Base-by-base conservation (phyloP, 345 rosid species). In the Pelargonium nanum region DNA sequence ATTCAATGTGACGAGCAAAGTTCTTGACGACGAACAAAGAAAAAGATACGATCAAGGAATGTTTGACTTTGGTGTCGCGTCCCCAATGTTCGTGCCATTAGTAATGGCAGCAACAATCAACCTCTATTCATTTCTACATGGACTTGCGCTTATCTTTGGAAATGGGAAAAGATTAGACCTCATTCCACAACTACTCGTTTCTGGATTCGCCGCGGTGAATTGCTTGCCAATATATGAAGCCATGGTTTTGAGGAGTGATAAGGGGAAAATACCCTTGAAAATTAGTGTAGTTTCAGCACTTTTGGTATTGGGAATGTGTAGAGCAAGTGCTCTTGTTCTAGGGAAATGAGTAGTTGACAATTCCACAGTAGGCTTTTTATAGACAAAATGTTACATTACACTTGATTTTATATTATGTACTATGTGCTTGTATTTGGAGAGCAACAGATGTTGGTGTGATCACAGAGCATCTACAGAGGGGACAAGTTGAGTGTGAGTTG, bases 401-500 rank as follows among this genome's bases (percentile, higher is more conserved):
- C 10, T 0, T 30, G 10, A 30, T 6, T 30, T 12, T 30, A 30
- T 5, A 30, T 30, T 30, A 30, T 30, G n/a, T n/a, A n/a, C n/a
- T n/a, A n/a, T n/a, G n/a, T n/a, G n/a, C n/a, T n/a, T n/a, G n/a
- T n/a, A n/a, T n/a, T n/a, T n/a, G n/a, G n/a, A n/a, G n/a, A n/a
- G n/a, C n/a, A n/a, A n/a, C n/a, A n/a, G n/a, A n/a, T n/a, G n/a
- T n/a, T n/a, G n/a, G n/a, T n/a, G n/a, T n/a, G 73, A 65, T 53
- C 51, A 88, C 80, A 59, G 70, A 82, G 63, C 83, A 74, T 73
- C 98, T 82, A 56, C 96, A 88, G 8, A 91, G 96, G 44, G 98
- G 96, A 58, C 96, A 91, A 21, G 98, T 91, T 65, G 85, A 72
- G 80, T 86, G 83, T 52, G 87, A 70, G 60, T 81, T 85, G 26